These are phyloP conservation scores for Sisymbrium altissimum DNA, from an alignment of 345 rosid genomes.

Conservation along the genomic window DNA sequence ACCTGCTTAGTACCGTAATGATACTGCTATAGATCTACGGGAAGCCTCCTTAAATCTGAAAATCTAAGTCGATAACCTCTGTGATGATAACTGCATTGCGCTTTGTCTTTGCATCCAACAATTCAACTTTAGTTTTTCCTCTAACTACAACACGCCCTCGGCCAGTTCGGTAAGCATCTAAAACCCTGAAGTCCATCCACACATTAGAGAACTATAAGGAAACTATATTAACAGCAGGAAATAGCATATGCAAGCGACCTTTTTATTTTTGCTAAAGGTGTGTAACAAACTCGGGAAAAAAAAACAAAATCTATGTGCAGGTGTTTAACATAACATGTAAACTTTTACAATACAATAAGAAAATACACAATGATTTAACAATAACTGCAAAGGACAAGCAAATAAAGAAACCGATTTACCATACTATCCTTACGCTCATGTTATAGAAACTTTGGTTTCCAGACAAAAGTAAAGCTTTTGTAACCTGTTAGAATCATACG, in stretches of 20 bases:
- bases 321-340: neutral
- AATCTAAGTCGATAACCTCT: conserved; percentile 53
- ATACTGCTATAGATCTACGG: neutral
- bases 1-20: neutral
- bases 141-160: conserved; percentile 77
- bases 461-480: neutral
- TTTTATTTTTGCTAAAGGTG: neutral
- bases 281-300: neutral
- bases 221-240: conserved; percentile 2
- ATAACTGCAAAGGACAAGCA: neutral
- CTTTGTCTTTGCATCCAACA: conserved; percentile 75
- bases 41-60: conserved; percentile 4
- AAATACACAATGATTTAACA: neutral
- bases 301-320: neutral
- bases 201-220: conserved; percentile 18
- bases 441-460: neutral
- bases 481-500: neutral
- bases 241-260: conserved; percentile 6
- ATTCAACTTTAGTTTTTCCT: conserved; percentile 82
- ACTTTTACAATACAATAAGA: neutral
- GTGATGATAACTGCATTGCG: conserved; percentile 71
- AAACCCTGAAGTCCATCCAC: conserved; percentile 45
- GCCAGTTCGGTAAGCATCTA: conserved; percentile 94
- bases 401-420: neutral
- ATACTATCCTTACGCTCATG: neutral